A percentile compares a stretch with the other conserved stretches of the same genome.
These are phyloP conservation scores for Fraxinus cuspidata DNA, from an alignment of 257 asterid genomes.

Conservation along the genomic window DNA sequence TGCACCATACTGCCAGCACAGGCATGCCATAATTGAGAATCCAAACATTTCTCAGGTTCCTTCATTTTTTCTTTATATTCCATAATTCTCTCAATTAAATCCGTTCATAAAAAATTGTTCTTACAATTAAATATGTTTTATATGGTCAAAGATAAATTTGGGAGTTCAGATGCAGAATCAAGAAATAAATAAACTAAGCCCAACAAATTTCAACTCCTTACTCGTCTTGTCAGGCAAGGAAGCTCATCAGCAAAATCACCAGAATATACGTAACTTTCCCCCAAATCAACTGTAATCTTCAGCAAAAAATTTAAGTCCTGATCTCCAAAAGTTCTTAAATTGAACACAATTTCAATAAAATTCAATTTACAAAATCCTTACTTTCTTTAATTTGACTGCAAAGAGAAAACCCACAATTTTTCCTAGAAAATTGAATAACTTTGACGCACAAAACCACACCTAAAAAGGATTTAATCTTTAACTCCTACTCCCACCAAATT, in stretches of 20 bases:
- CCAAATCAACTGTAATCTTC: constrained; percentile 6
- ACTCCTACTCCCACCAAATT: constrained; percentile 20
- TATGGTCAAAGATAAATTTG: not conserved
- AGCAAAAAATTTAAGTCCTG: not conserved
- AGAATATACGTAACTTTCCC: not conserved
- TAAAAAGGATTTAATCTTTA: constrained; percentile 22
- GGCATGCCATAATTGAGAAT: constrained; percentile 95
- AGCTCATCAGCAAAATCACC: constrained; percentile 36
- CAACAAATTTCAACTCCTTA: constrained; percentile 25
- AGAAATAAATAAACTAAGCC: constrained; percentile 17
- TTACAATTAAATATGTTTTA: too few species aligned
- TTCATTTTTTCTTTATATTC: constrained; percentile 56
- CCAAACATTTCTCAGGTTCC: constrained; percentile 67
- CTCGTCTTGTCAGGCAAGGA: constrained; percentile 5
- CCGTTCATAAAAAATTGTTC: too few species aligned
- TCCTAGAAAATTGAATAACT: constrained; percentile 12
- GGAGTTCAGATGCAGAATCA: constrained; percentile 14
- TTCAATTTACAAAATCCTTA: constrained; percentile 19
- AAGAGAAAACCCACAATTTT: constrained; percentile 36
- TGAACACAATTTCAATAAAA: constrained; percentile 3
- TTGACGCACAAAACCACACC: constrained; percentile 10
- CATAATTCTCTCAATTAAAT: constrained; percentile 10
- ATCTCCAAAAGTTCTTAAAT: constrained; percentile 8
- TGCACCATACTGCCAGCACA: constrained; percentile 98
- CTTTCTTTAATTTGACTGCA: constrained; percentile 24